Percentiles rank a stretch among this genome's conserved stretches.
Evolutionary conservation across 2,329 filamentous ascomycete genomes (phyloP).

Genomic region (Pyricularia sp.): DNA sequence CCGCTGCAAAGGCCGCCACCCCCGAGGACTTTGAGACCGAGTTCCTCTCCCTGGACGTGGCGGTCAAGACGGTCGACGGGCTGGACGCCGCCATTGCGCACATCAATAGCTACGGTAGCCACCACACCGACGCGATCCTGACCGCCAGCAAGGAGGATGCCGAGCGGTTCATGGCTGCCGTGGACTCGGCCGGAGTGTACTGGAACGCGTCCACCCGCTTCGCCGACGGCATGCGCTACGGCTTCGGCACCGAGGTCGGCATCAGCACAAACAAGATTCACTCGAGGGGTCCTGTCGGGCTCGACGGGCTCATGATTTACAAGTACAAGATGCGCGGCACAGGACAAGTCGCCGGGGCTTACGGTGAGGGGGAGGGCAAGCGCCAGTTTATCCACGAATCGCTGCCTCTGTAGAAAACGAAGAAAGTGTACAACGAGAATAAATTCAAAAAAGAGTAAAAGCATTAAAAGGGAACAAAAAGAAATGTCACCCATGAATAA

Average conservation of each 20-base stretch:
- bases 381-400: conserved; percentile 50
- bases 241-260: conserved; percentile 95
- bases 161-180: conserved; percentile 70
- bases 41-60: conserved; percentile 75
- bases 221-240: conserved; percentile 93
- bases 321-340: conserved; percentile 84
- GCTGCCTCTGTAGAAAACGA: conserved; percentile 26
- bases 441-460: background rate
- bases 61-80: conserved; percentile 66
- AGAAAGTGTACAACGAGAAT: background rate
- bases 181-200: conserved; percentile 89
- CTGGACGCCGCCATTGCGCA: conserved; percentile 69
- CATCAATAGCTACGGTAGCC: conserved; percentile 86
- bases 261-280: conserved; percentile 99
- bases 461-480: background rate
- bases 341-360: conserved; percentile 74
- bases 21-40: conserved; percentile 78
- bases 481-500: background rate
- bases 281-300: conserved; percentile 80
- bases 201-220: conserved; percentile 95
- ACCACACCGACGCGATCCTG: conserved; percentile 89
- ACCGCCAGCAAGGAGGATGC: conserved; percentile 61
- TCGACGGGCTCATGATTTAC: conserved; percentile 94
- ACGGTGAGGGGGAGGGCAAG: conserved; percentile 55
- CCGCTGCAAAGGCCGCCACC: conserved; percentile 34